phyloP scores from a whole-genome alignment of 1,284 basidiomycete genomes.

The Leccinum subrobustum region DNA sequence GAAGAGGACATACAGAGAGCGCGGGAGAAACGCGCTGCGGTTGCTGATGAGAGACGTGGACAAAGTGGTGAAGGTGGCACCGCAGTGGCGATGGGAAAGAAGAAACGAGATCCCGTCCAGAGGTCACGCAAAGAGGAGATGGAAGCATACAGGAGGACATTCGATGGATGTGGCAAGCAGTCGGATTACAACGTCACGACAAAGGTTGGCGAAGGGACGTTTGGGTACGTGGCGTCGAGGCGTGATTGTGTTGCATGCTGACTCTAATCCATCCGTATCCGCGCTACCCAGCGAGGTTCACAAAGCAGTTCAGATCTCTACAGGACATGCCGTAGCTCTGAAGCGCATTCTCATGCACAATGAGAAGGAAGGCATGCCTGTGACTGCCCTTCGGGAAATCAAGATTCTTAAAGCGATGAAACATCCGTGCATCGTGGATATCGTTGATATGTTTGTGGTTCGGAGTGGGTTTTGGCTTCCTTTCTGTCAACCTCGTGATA shows the following conservation, averaged over 20 bases:
- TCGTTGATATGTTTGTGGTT: slow-evolving; percentile 90
- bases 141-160: slow-evolving; percentile 61
- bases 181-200: slow-evolving; percentile 79
- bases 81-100: slow-evolving; percentile 11
- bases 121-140: slow-evolving; percentile 66
- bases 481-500: background rate
- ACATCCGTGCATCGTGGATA: slow-evolving; percentile 84
- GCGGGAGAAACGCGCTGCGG: slow-evolving; percentile 34
- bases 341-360: slow-evolving; percentile 97
- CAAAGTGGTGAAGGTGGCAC: slow-evolving; percentile 9
- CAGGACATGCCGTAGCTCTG: slow-evolving; percentile 75
- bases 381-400: slow-evolving; percentile 97
- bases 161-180: slow-evolving; percentile 77
- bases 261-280: slow-evolving; percentile 4
- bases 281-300: slow-evolving; percentile 74
- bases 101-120: slow-evolving; percentile 40
- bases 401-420: slow-evolving; percentile 91
- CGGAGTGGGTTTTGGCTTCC: slow-evolving; percentile 47
- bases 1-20: slow-evolving; percentile 22
- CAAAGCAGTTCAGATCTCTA: slow-evolving; percentile 71
- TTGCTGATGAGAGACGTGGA: slow-evolving; percentile 11
- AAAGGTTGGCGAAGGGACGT: slow-evolving; percentile 94
- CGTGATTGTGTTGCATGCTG: slow-evolving; percentile 2
- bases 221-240: slow-evolving; percentile 64
- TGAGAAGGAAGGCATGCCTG: slow-evolving; percentile 94